Evolutionary conservation across 495 filamentous ascomycete species (phyloP), one percentile per base, ranked within the genome.

Genomic region (Penicillium ochrochloron): DNA sequence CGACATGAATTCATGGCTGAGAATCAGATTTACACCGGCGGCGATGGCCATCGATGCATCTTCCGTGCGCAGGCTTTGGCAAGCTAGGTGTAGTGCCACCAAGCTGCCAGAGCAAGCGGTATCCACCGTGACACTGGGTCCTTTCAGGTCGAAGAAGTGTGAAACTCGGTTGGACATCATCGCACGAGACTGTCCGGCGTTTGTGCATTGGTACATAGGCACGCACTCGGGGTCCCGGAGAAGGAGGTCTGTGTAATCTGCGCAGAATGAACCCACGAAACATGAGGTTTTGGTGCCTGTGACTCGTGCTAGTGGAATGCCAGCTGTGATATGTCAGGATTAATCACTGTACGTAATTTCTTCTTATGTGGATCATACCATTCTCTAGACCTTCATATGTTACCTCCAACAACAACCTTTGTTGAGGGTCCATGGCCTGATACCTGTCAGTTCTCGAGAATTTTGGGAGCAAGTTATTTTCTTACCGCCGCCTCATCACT

Each of bases 361-460:
- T 6, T 41, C 37, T 17, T 2, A 41, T 17, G 5, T 17, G 5
- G 37, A 5, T 14, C 61, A 19, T 64, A 70, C 68, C 69, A 57
- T 70, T 75, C 27, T 91, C 87, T 15, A 90, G 72, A 0, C 82
- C 82, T 62, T 90, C 85, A 52, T 88, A 91, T 14, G 82, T 77
- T 2, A 80, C 72, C 66, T 90, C 88, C 9, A 91, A 76, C n/a
- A 87, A 70, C 5, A 87, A 67, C 12, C 83, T 68, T 57, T 83
- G 81, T 54, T 82, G 77, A 2, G 82, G 82, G 54, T 85, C 82
- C 74, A 85, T 80, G 4, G 69, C 68, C 70, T 60, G 12, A n/a
- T 2, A 48, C 2, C 7, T 19, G 19, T 25, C 9, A 48, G 21
- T 25, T 12, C 5, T 8, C 19, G 9, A 48, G 11, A 21, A 9